Evolutionary conservation across 192 early-diverging fungal species (phyloP).

Genomic region (Cetraspora pellucida): DNA sequence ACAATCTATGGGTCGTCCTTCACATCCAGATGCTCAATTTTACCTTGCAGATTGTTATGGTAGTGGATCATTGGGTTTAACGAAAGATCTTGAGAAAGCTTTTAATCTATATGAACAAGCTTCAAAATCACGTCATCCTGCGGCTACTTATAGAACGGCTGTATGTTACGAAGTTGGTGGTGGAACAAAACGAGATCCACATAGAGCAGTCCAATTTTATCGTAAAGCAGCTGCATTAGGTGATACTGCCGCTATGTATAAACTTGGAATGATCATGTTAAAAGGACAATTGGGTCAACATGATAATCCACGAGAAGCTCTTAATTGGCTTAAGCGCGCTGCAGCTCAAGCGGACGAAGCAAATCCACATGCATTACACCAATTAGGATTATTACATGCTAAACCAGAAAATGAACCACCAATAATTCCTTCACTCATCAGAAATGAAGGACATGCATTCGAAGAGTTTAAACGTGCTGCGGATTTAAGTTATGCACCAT

Average conservation of each 20-base stretch:
- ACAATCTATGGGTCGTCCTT: slow-evolving; percentile 61
- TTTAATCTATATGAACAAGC: slow-evolving; percentile 91
- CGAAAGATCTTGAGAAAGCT: slow-evolving; percentile 84
- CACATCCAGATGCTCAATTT: slow-evolving; percentile 90
- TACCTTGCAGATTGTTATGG: slow-evolving; percentile 89
- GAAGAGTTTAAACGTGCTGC: slow-evolving; percentile 93
- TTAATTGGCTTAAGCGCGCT: slow-evolving; percentile 94
- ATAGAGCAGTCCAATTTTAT: slow-evolving; percentile 87
- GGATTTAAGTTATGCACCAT: slow-evolving; percentile 89
- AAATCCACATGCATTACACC: slow-evolving; percentile 92
- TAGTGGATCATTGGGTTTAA: slow-evolving; percentile 77
- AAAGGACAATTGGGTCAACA: slow-evolving; percentile 79
- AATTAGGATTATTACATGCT: slow-evolving; percentile 88
- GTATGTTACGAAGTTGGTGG: slow-evolving; percentile 96
- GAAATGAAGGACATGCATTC: slow-evolving; percentile 85
- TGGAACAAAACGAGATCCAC: slow-evolving; percentile 85
- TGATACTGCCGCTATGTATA: slow-evolving; percentile 97
- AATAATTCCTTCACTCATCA: slow-evolving; percentile 68
- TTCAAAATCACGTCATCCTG: slow-evolving; percentile 88
- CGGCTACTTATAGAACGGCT: slow-evolving; percentile 90
- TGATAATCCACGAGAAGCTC: slow-evolving; percentile 84
- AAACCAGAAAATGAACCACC: slow-evolving; percentile 52
- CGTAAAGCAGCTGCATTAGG: slow-evolving; percentile 88
- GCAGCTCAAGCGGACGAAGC: slow-evolving; percentile 87
- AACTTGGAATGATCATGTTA: slow-evolving; percentile 89